Evolutionary conservation across 176 grass and related monocot species (phyloP).

Genomic region (Echinochloa phyllopogon): DNA sequence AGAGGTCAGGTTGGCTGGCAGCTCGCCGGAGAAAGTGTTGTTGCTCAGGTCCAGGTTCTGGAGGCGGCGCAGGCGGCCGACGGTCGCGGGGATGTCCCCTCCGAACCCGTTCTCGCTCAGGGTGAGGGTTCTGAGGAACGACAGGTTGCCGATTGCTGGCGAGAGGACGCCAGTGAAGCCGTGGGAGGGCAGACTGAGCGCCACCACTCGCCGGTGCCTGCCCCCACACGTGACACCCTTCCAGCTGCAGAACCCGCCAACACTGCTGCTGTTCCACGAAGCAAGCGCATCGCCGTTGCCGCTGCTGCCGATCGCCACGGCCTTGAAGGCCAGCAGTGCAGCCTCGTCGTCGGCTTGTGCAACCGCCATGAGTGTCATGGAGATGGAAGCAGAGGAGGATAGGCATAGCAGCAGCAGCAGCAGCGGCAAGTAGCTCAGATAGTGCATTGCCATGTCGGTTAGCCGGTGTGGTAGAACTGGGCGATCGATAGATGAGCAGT

Average conservation of each 20-base stretch:
- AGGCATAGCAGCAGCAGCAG: no score
- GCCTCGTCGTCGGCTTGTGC: not conserved
- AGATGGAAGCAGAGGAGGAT: no score
- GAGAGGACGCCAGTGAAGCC: conserved; percentile 21
- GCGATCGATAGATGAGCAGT: no score
- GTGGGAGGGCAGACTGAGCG: not conserved
- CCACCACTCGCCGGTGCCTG: not conserved
- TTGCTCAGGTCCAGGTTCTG: not conserved
- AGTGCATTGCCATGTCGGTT: no score
- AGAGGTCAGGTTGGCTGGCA: conserved; percentile 29
- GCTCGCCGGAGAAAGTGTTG: conserved; percentile 3
- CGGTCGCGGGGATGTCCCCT: not conserved
- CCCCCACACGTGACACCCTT: not conserved
- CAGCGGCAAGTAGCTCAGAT: no score
- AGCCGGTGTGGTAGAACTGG: no score
- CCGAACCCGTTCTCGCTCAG: conserved; percentile 27
- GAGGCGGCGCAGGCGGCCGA: not conserved
- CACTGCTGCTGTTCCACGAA: not conserved
- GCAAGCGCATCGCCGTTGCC: not conserved
- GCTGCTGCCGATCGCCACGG: not conserved
- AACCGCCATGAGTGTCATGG: no score
- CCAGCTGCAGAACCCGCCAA: conserved; percentile 9
- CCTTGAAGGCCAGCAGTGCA: conserved; percentile 8
- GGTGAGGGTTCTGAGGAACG: not conserved
- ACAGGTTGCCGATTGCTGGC: conserved; percentile 31